These are phyloP conservation scores for Trichomonascaceae sp. DNA, from an alignment of 1,139 yeast genomes.

Conservation along the genomic window DNA sequence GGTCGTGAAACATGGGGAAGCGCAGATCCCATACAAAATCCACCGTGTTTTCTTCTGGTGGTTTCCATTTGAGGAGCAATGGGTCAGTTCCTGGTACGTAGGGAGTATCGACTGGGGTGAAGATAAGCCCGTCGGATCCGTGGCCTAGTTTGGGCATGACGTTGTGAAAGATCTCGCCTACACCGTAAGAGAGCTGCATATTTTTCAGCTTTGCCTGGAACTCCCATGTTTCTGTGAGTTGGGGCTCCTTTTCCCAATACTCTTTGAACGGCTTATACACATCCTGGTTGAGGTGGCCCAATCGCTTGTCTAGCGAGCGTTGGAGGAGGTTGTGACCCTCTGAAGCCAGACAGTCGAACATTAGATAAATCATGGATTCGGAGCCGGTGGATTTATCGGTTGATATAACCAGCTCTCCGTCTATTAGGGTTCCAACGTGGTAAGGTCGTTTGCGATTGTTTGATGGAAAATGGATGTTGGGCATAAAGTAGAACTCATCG, in stretches of 20 bases:
- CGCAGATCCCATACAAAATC: constrained; percentile 68
- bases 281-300: constrained; percentile 77
- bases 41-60: constrained; percentile 85
- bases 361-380: constrained; percentile 60
- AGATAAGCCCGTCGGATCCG: constrained; percentile 86
- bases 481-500: constrained; percentile 71
- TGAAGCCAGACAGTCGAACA: constrained; percentile 82
- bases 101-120: constrained; percentile 82
- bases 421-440: constrained; percentile 81
- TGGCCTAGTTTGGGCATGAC: constrained; percentile 62
- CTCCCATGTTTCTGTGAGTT: constrained; percentile 63
- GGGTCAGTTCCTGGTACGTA: constrained; percentile 83
- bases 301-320: constrained; percentile 61
- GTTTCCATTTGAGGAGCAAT: constrained; percentile 79
- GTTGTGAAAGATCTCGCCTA: constrained; percentile 61
- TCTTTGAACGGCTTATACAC: constrained; percentile 72
- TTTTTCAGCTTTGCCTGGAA: constrained; percentile 75
- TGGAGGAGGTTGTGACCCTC: constrained; percentile 61
- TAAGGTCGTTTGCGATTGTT: constrained; percentile 24
- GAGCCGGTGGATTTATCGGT: constrained; percentile 22
- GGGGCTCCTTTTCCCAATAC: constrained; percentile 55
- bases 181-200: constrained; percentile 74
- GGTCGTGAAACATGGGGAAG: constrained; percentile 42
- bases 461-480: constrained; percentile 76
- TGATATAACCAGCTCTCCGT: constrained; percentile 69